phyloP scores from a whole-genome alignment of 495 filamentous ascomycete species.

The Penicillium canariense region DNA sequence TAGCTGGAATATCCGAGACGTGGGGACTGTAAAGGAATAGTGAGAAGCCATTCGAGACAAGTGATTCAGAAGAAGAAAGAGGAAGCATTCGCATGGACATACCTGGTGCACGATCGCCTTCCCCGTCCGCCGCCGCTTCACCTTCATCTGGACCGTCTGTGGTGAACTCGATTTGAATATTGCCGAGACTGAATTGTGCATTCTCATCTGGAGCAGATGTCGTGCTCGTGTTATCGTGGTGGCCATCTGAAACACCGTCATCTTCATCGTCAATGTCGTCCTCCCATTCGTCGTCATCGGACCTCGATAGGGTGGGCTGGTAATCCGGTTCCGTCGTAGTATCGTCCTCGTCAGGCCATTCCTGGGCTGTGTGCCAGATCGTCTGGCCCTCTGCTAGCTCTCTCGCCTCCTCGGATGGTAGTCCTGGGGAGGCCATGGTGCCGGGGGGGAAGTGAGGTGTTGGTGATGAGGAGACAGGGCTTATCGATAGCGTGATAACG shows the following conservation, averaged over 20 bases:
- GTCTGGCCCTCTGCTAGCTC: constrained; percentile 4
- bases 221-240: constrained; percentile 20
- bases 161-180: constrained; percentile 50
- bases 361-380: constrained; percentile 38
- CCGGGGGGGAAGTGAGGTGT: neutral
- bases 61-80: neutral
- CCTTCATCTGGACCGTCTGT: constrained; percentile 42
- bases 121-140: constrained; percentile 35
- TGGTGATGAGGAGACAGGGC: constrained; percentile 20
- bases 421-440: constrained; percentile 18
- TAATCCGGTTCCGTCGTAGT: constrained; percentile 23
- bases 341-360: constrained; percentile 45
- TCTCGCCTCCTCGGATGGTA: constrained; percentile 7
- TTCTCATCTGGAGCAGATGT: constrained; percentile 11
- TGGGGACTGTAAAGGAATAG: constrained; percentile 27
- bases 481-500: constrained; percentile 27
- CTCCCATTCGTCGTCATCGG: constrained; percentile 19
- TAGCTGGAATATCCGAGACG: constrained; percentile 35
- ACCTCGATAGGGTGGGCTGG: constrained; percentile 17
- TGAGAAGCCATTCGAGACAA: neutral
- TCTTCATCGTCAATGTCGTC: constrained; percentile 42
- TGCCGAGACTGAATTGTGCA: constrained; percentile 34
- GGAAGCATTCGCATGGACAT: neutral
- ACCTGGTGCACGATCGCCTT: constrained; percentile 18
- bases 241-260: constrained; percentile 34